A percentile compares a stretch with the other conserved stretches of the same genome.
These are phyloP conservation scores for Calonectria multiphialidica DNA, from an alignment of 2,329 filamentous ascomycete species.

Conservation along the genomic window DNA sequence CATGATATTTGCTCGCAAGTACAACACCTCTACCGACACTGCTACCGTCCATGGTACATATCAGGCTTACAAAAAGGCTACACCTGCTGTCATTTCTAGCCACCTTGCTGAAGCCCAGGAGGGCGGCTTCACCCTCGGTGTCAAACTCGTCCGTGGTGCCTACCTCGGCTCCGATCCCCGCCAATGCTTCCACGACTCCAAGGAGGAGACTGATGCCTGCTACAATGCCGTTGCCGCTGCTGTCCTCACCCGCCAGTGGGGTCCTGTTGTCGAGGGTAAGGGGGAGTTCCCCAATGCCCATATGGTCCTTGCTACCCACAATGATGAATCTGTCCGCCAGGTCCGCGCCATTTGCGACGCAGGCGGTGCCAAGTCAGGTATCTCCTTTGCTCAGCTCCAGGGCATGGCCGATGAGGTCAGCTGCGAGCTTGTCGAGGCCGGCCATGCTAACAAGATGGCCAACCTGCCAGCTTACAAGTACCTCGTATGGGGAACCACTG, in stretches of 20 bases:
- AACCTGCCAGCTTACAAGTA: slow-evolving; percentile 77
- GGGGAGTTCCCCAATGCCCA: slow-evolving; percentile 67
- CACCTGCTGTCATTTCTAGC: slow-evolving; percentile 65
- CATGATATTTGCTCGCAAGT: slow-evolving; percentile 78
- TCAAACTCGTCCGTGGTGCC: slow-evolving; percentile 82
- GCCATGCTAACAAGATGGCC: slow-evolving; percentile 41
- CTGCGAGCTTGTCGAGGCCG: slow-evolving; percentile 65
- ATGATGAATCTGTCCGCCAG: slow-evolving; percentile 75
- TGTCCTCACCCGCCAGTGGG: slow-evolving; percentile 70
- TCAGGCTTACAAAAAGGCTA: slow-evolving; percentile 79
- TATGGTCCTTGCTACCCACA: slow-evolving; percentile 86
- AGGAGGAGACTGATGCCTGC: slow-evolving; percentile 75
- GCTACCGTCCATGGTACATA: slow-evolving; percentile 86
- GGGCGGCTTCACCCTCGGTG: slow-evolving; percentile 75
- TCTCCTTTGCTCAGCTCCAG: slow-evolving; percentile 77
- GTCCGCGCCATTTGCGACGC: slow-evolving; percentile 64
- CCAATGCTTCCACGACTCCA: slow-evolving; percentile 78
- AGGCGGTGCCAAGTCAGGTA: slow-evolving; percentile 53
- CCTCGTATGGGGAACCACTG: slow-evolving; percentile 76
- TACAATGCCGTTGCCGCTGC: slow-evolving; percentile 80
- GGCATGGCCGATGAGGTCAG: slow-evolving; percentile 97
- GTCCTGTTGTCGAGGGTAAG: slow-evolving; percentile 48
- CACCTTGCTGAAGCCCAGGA: slow-evolving; percentile 71
- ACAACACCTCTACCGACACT: slow-evolving; percentile 73
- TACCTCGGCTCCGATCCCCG: slow-evolving; percentile 79